Conservation (phyloP, 2,329 filamentous ascomycete species). For the Botryotinia convoluta region DNA sequence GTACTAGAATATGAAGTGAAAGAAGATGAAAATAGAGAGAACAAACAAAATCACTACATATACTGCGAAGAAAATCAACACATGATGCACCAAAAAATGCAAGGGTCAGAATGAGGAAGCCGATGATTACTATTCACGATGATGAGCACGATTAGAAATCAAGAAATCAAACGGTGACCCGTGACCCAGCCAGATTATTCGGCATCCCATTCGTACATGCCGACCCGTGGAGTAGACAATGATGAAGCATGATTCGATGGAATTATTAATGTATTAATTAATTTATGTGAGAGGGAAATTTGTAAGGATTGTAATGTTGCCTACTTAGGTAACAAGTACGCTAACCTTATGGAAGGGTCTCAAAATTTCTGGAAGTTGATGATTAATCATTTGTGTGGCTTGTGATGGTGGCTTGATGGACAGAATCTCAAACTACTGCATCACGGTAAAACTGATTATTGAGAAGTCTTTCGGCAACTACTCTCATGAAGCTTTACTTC, state of each 20-base stretch:
- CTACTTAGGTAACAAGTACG: background rate
- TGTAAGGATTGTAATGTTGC: background rate
- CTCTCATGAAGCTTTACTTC: background rate
- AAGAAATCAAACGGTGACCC: background rate
- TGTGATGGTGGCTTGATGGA: background rate
- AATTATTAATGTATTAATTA: background rate
- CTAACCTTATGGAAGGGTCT: background rate
- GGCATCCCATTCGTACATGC: background rate
- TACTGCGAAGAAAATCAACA: background rate
- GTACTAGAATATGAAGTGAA: background rate
- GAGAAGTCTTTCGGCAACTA: too few species aligned
- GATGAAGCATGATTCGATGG: background rate
- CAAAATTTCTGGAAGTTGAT: background rate
- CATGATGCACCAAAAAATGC: background rate
- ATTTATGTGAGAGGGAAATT: background rate
- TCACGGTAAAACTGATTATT: background rate
- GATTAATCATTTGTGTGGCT: background rate
- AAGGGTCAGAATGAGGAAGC: background rate
- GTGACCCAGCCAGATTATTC: background rate
- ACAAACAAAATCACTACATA: background rate
- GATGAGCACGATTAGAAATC: constrained; percentile 1
- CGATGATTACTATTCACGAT: constrained; percentile 9
- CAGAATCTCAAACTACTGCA: background rate
- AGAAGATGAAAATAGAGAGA: background rate
- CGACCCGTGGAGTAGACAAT: background rate